Base-by-base conservation (phyloP, 1,284 basidiomycete genomes). In the Ganoderma multipileum region DNA sequence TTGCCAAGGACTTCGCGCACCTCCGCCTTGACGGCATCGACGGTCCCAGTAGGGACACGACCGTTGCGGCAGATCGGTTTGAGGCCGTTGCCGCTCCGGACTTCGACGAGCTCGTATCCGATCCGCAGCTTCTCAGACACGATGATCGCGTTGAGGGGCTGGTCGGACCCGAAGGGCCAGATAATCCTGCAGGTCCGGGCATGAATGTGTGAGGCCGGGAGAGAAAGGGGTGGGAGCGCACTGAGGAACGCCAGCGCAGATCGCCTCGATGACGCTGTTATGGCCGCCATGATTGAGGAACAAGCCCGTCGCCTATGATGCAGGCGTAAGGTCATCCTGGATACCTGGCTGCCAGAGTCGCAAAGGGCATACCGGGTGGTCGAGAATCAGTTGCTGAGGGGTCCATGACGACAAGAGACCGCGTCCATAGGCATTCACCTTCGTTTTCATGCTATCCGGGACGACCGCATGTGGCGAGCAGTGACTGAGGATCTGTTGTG, bases 81-180 rank as follows among this genome's bases (percentile, higher is more conserved):
- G 16, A 75, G 64, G 5, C 75, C 76, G 18, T 72, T 44, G 20
- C 75, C 76, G 12, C 33, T 73, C 28, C 78, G 75, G 11, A 75
- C 74, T 63, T 79, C 76, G 61, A 77, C 54, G 3, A 79, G 71
- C 72, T 79, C 77, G 67, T 78, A 78, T 2, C 74, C 76, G 18
- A 76, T 69, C 16, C 33, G 23, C 11, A 33, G 30, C 14, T n/a
- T 33, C 16, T 72, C 65, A 1, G 70, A 64, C 16, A 75, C 50
- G 61, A 72, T 61, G 7, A 75, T 61, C 26, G 76, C 75, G 63
- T 75, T 76, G 2, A 52, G 16, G 16, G 75, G 74, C 60, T 78
- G 76, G 68, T 78, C 76, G 7, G 68, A 73, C 28, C 59, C 63
- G 59, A 76, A 74, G 2, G 76, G 76, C 76, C 76, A 77, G 14